A percentile compares a stretch with the other conserved stretches of the same genome.
phyloP scores from a whole-genome alignment of 768 basidiomycete genomes.

The Tulasnella sp. region DNA sequence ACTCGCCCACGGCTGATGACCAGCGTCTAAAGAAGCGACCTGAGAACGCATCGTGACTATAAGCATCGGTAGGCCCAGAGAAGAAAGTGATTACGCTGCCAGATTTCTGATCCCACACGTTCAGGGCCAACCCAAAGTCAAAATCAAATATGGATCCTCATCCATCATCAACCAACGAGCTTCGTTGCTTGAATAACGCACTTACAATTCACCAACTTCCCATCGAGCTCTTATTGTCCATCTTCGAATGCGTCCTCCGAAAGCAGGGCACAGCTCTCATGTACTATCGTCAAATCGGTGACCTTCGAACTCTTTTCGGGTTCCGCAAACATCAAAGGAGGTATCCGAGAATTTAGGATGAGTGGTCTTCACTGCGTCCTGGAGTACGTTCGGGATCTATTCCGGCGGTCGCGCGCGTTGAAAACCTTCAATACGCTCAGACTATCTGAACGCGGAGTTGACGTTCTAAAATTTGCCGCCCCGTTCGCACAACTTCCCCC shows the following conservation, averaged over 20 bases:
- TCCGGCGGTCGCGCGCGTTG: background rate
- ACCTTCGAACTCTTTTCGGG: background rate
- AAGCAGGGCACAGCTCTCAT: background rate
- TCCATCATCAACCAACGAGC: background rate
- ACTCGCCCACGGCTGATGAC: too few species aligned
- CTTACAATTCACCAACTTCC: background rate
- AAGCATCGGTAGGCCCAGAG: background rate
- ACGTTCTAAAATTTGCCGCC: background rate
- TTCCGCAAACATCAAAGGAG: background rate
- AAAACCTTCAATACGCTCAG: background rate
- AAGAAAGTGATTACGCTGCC: background rate
- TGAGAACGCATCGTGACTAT: too few species aligned
- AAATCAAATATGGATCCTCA: background rate
- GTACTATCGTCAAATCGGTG: background rate
- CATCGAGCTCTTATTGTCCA: background rate
- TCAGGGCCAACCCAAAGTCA: background rate
- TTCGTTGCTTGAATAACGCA: background rate
- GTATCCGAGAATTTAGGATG: background rate
- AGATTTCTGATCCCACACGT: background rate
- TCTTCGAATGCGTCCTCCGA: background rate
- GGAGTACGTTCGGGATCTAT: background rate
- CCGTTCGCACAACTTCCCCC: background rate
- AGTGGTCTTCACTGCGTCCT: background rate
- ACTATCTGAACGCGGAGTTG: background rate
- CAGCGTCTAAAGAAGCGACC: too few species aligned